A percentile compares a stretch with the other conserved stretches of the same genome.
Evolutionary conservation across 805 yeast species (phyloP).

Genomic region (Ogataea methanolica): DNA sequence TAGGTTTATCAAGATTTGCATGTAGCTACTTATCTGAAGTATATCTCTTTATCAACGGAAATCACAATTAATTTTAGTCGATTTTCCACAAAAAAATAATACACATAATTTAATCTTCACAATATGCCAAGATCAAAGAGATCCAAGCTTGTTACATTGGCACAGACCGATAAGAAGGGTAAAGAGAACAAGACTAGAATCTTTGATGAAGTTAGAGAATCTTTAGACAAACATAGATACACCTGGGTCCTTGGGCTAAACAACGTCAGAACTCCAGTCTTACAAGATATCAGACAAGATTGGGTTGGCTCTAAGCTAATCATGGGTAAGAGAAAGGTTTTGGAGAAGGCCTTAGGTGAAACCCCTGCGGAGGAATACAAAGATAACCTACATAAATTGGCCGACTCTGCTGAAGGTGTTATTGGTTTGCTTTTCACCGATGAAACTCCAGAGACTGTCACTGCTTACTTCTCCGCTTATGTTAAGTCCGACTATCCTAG

Average conservation of each 20-base stretch:
- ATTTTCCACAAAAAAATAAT: background rate
- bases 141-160: slow-evolving; percentile 90
- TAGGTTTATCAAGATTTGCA: background rate
- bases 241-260: slow-evolving; percentile 84
- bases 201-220: slow-evolving; percentile 83
- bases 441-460: slow-evolving; percentile 85
- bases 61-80: background rate
- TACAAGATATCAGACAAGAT: slow-evolving; percentile 87
- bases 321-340: slow-evolving; percentile 88
- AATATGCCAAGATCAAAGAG: slow-evolving; percentile 96
- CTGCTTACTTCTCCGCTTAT: slow-evolving; percentile 78
- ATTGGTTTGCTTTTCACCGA: slow-evolving; percentile 87
- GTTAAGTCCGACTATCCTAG: slow-evolving; percentile 80
- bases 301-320: slow-evolving; percentile 89
- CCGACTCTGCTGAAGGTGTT: slow-evolving; percentile 65
- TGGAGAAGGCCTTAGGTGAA: slow-evolving; percentile 89
- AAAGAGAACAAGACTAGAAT: slow-evolving; percentile 86
- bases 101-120: background rate
- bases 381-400: slow-evolving; percentile 71
- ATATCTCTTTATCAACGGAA: background rate
- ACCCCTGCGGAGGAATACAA: slow-evolving; percentile 85
- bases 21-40: background rate
- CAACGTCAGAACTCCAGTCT: slow-evolving; percentile 92
- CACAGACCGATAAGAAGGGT: slow-evolving; percentile 95
- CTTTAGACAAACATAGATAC: slow-evolving; percentile 71